Evolutionary conservation across 2,329 filamentous ascomycete species (phyloP), one percentile per base, ranked within the genome.

Genomic region (Claviceps fusiformis): DNA sequence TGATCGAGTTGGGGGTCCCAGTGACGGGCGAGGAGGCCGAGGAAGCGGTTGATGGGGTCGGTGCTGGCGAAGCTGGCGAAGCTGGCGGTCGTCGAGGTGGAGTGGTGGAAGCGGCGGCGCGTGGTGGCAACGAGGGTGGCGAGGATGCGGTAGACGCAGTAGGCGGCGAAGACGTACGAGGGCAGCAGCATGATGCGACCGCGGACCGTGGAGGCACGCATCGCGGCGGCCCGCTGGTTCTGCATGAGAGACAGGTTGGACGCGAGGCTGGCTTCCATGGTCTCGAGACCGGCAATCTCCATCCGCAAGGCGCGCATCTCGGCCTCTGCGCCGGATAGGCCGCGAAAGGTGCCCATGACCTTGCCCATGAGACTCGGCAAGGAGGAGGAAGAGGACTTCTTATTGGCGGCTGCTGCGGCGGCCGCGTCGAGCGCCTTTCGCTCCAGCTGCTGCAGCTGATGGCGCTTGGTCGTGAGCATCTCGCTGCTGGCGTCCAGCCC

Each of bases 1-100:
- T 89, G 87, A 70, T 95, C 87, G 31, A 95, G 79, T 57, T 84
- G 81, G 3, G 87, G 87, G 65, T 95, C 87, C 80, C 87, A 91
- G 70, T 95, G 87, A 55, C 86, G 85, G 4, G 87, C 88, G 19
- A 95, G 71, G 13, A 95, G 76, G 5, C 87, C 87, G 9, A 95
- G 79, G 58, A 92, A 78, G 59, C 89, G 86, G 71, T 87, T 95
- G 66, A 95, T 87, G 0, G 89, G 89, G 65, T 95, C 90, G 17
- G 83, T 84, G 54, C 81, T 81, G 33, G 85, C 78, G 68, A 89
- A 85, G 59, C 66, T 69, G 43, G 80, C 71, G 17, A 24, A 24
- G 24, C 24, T 24, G 66, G 64, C 1, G 67, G 66, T 13, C 15
- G 29, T n/a, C 17, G 4, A 13, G 47, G 29, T 9, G 3, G 65